phyloP scores from a whole-genome alignment of 192 early-diverging fungal genomes.

The Allomyces macrogynus region DNA sequence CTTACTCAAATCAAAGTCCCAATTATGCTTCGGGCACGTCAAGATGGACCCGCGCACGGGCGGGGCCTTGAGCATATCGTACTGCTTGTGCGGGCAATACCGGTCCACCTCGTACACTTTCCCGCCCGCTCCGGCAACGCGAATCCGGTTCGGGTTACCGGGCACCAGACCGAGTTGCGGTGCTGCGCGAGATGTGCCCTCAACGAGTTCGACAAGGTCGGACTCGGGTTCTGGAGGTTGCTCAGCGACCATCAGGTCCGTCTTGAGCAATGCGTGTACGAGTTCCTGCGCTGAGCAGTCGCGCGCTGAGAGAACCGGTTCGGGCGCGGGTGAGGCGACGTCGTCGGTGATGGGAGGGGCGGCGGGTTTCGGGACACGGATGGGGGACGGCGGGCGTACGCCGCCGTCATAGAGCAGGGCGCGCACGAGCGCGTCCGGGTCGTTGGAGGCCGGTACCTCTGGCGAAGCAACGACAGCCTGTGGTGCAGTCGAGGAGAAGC shows the following conservation, averaged over 20 bases:
- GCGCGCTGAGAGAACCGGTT: not conserved
- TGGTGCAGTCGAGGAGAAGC: not conserved
- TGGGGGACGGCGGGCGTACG: not conserved
- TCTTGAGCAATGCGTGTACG: not conserved
- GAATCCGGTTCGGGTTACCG: not conserved
- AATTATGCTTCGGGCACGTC: not conserved
- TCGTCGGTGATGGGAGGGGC: too few species aligned
- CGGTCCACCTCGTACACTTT: not conserved
- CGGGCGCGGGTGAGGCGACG: not conserved
- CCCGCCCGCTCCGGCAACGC: not conserved
- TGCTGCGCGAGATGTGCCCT: not conserved
- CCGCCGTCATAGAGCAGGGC: not conserved
- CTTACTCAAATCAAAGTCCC: not conserved
- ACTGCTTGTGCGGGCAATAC: not conserved
- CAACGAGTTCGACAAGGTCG: not conserved
- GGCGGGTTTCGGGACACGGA: not conserved
- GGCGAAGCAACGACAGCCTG: not conserved
- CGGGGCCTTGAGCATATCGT: not conserved
- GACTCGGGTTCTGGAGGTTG: not conserved
- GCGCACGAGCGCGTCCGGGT: not conserved
- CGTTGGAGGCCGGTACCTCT: not conserved
- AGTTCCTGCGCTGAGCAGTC: not conserved
- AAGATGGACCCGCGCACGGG: not conserved
- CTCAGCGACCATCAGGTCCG: not conserved
- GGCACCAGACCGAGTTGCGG: not conserved